Evolutionary conservation across 2,329 filamentous ascomycete species (phyloP).

Genomic region (Colletotrichum sansevieriae): DNA sequence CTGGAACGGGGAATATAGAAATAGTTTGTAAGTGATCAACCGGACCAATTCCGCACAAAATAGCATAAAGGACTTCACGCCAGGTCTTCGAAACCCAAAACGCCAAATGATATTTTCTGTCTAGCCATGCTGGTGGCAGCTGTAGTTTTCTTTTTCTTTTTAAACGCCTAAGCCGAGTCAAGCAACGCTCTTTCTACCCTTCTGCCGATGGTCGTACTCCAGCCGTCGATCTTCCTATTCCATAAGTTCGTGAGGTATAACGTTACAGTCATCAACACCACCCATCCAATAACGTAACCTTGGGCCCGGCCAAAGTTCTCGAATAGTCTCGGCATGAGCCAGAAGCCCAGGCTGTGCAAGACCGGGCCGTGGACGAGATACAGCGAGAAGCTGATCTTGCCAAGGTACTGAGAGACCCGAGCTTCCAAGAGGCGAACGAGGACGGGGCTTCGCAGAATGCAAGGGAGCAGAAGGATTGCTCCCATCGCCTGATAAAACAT

Average conservation of each 20-base stretch:
- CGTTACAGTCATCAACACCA: constrained; percentile 48
- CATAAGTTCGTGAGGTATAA: constrained; percentile 53
- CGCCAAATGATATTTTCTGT: neutral
- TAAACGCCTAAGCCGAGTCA: constrained; percentile 18
- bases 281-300: constrained; percentile 51
- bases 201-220: constrained; percentile 54
- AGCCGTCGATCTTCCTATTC: constrained; percentile 52
- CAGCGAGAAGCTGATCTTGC: constrained; percentile 56
- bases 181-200: constrained; percentile 51
- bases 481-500: constrained; percentile 56
- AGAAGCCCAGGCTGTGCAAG: constrained; percentile 47
- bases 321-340: constrained; percentile 55
- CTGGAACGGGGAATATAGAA: too few relatives aligned
- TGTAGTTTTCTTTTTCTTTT: too few relatives aligned
- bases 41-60: too few relatives aligned
- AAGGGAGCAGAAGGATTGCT: constrained; percentile 52
- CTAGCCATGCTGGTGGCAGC: neutral
- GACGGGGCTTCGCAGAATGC: constrained; percentile 50
- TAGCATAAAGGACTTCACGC: too few relatives aligned
- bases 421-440: constrained; percentile 50
- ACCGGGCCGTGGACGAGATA: constrained; percentile 55
- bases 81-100: neutral
- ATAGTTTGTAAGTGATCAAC: too few relatives aligned
- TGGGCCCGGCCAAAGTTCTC: constrained; percentile 50
- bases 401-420: constrained; percentile 52